Evolutionary conservation across 371 early-diverging fungal species (phyloP).

Genomic region (Zychaea mexicana): DNA sequence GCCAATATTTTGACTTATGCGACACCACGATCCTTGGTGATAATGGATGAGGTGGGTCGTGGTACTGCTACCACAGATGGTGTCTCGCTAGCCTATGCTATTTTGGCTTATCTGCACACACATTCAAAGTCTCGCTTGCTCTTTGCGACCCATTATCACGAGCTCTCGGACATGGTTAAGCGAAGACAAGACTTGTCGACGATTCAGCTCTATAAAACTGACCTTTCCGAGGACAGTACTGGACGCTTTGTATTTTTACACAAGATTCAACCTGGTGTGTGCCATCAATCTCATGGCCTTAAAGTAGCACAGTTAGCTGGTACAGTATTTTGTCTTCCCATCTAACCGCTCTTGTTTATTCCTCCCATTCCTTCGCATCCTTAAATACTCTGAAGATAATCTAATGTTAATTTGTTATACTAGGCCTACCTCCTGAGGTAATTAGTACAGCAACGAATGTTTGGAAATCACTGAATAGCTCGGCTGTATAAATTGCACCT

Average conservation of each 20-base stretch:
- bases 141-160: conserved; percentile 98
- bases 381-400: too few species aligned
- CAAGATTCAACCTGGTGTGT: conserved; percentile 62
- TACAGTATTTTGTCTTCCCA: conserved; percentile 10
- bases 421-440: not conserved
- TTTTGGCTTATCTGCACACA: conserved; percentile 77
- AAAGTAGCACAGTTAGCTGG: conserved; percentile 74
- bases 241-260: conserved; percentile 65
- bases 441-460: not conserved
- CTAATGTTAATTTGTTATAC: too few species aligned
- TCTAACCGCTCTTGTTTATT: not conserved
- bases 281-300: conserved; percentile 67
- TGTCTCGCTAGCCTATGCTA: conserved; percentile 87
- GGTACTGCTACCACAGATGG: conserved; percentile 97
- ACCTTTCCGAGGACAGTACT: conserved; percentile 40
- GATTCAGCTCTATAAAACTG: conserved; percentile 60
- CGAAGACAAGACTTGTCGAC: conserved; percentile 15
- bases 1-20: conserved; percentile 86
- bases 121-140: conserved; percentile 65
- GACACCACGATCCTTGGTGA: conserved; percentile 80
- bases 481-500: too few species aligned
- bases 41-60: conserved; percentile 99
- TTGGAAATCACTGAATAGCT: not conserved
- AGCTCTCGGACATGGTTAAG: conserved; percentile 58
- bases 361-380: not conserved